Evolutionary conservation across 306 rosid genomes (phyloP).

Genomic region (Quercus suber): DNA sequence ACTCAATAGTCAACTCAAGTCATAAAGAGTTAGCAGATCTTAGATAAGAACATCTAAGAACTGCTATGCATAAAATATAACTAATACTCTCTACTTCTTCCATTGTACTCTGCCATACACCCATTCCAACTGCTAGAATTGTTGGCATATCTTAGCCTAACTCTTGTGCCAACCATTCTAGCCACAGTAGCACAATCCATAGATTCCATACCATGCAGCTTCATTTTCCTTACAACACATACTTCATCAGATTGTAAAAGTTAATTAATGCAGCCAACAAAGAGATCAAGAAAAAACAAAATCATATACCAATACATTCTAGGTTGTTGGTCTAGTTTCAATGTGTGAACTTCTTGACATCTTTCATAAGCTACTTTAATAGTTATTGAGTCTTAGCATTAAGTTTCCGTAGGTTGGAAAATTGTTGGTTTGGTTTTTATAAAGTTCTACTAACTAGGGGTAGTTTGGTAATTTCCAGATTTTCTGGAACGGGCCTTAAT

Average conservation of each 20-base stretch:
- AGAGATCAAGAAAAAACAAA: no score
- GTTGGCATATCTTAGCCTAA: neutral
- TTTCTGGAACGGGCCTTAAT: no score
- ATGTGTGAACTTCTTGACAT: no score
- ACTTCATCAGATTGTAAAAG: neutral
- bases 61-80: neutral
- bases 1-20: neutral
- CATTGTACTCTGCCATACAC: neutral
- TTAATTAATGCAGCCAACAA: no score
- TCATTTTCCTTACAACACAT: neutral
- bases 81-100: neutral
- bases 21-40: neutral
- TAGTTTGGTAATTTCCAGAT: no score
- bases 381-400: no score
- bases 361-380: no score
- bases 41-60: neutral
- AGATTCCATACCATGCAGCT: neutral
- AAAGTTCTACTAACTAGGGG: no score
- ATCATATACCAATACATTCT: no score
- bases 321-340: no score
- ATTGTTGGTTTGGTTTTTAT: no score
- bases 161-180: neutral
- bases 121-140: neutral
- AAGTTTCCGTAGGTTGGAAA: no score
- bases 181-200: neutral